Base-by-base conservation (phyloP, 2,329 filamentous ascomycete genomes). In the Xylariaceae sp. region DNA sequence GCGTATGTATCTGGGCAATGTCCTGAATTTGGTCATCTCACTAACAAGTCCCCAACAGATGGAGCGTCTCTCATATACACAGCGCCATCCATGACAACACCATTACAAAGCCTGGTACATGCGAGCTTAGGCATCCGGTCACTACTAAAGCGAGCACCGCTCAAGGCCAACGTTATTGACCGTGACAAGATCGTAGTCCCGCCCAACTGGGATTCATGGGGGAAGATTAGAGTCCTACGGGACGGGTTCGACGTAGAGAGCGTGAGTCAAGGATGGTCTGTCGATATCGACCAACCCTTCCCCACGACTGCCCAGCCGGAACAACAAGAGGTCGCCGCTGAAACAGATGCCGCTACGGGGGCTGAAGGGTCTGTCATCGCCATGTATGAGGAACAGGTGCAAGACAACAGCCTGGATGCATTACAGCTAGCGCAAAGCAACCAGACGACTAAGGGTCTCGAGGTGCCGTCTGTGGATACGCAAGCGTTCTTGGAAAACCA, bases 141-240 rank as follows among this genome's bases (percentile, higher is more conserved):
- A 19, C 76, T 93, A 17, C 72, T 94, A 16, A 88, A 88, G 66
- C 80, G 83, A 52, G 80, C 88, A 60, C 81, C 85, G 20, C 75
- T 94, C 20, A 93, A 89, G 68, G 86, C 91, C 64, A 95, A 95
- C 58, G 87, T 94, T 49, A 93, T 94, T 55, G 93, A 93, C 68
- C 80, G 92, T 48, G 91, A 95, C 66, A 94, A 94, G 74, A 91
- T 98, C 44, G 76, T 96, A 5, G 87, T 98, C 1, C 92, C 92
- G 2, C 86, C 91, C 14, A 96, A 96, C 65, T 98, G 93, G 93
- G 93, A 98, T 67, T 96, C 91, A 0, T 96, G 90, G 88, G 91
- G 90, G 48, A 98, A 97, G 69, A 96, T 98, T 49, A 80, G 92
- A 34, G 89, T 97, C 36, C 74, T 97, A 22, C 82, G 89, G 43